A percentile compares a stretch with the other conserved stretches of the same genome.
These are phyloP conservation scores for Copromyces sp. DNA, from an alignment of 495 filamentous ascomycete genomes.

Conservation along the genomic window DNA sequence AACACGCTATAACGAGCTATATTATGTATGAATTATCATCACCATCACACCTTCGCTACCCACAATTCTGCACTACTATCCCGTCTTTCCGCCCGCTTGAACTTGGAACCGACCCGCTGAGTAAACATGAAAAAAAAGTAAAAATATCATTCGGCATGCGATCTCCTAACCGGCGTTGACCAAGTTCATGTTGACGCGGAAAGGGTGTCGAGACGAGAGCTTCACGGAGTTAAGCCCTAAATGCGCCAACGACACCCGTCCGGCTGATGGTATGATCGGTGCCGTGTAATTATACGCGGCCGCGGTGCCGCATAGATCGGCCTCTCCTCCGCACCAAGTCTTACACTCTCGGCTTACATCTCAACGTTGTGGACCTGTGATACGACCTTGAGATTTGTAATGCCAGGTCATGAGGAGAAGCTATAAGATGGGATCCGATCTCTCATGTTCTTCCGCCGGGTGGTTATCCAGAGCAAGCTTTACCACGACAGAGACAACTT, in stretches of 20 bases:
- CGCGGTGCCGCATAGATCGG: neutral
- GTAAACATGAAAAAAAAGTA: neutral
- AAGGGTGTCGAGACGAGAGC: neutral
- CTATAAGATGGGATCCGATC: neutral
- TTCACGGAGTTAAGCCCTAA: neutral
- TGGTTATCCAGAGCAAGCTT: neutral
- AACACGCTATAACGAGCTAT: neutral
- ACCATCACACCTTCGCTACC: too few species aligned
- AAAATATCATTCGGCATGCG: neutral
- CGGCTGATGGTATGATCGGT: neutral
- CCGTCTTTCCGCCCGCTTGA: too few species aligned
- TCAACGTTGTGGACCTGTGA: neutral
- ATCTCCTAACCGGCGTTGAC: neutral
- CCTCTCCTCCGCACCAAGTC: neutral
- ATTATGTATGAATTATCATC: neutral
- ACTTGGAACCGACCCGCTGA: neutral
- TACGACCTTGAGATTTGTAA: neutral
- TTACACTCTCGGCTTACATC: neutral
- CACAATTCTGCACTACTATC: too few species aligned
- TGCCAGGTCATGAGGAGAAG: neutral
- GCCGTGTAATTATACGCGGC: neutral
- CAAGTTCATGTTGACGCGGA: neutral
- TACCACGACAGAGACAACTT: neutral
- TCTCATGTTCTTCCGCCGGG: neutral
- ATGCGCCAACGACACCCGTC: too few species aligned